Evolutionary conservation across 2,329 filamentous ascomycete species (phyloP).

Genomic region (Fusarium sp.): DNA sequence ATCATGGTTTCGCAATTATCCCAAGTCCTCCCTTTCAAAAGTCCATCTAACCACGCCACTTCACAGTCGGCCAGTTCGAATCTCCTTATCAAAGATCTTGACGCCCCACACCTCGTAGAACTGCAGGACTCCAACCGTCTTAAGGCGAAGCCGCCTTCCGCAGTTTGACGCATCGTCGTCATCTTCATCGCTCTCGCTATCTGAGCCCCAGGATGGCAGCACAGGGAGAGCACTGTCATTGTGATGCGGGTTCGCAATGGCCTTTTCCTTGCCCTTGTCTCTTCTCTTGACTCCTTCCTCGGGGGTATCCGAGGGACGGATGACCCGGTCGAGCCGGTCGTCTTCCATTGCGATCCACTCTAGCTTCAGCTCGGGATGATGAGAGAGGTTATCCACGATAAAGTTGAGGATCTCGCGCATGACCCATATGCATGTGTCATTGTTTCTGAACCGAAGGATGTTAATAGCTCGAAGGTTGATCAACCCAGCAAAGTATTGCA

Average conservation of each 20-base stretch:
- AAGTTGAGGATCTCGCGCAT: conserved; percentile 72
- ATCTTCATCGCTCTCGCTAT: conserved; percentile 55
- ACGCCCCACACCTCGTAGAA: conserved; percentile 63
- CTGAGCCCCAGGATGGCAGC: conserved; percentile 51
- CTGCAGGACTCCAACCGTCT: conserved; percentile 55
- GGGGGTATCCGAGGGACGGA: conserved; percentile 57
- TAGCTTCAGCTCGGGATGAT: conserved; percentile 69
- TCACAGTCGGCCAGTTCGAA: conserved; percentile 57
- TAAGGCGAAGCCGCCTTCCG: conserved; percentile 54
- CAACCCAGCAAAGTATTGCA: conserved; percentile 67
- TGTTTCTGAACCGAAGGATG: conserved; percentile 68
- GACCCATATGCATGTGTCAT: conserved; percentile 71
- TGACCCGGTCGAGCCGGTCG: conserved; percentile 64
- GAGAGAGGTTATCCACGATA: conserved; percentile 70
- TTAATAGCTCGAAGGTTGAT: conserved; percentile 69
- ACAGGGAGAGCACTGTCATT: conserved; percentile 46
- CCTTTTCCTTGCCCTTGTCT: conserved; percentile 57
- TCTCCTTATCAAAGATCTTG: conserved; percentile 72
- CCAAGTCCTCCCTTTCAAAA: conserved; percentile 18
- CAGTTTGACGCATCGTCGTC: conserved; percentile 51
- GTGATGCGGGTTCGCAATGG: conserved; percentile 28
- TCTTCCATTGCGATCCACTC: conserved; percentile 73
- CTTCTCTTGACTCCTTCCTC: conserved; percentile 50
- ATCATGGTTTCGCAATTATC: not conserved
- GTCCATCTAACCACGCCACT: not conserved